A percentile compares a stretch with the other conserved stretches of the same genome.
Evolutionary conservation across 192 early-diverging fungal species (phyloP).

Genomic region (Martensiomyces pterosporus): DNA sequence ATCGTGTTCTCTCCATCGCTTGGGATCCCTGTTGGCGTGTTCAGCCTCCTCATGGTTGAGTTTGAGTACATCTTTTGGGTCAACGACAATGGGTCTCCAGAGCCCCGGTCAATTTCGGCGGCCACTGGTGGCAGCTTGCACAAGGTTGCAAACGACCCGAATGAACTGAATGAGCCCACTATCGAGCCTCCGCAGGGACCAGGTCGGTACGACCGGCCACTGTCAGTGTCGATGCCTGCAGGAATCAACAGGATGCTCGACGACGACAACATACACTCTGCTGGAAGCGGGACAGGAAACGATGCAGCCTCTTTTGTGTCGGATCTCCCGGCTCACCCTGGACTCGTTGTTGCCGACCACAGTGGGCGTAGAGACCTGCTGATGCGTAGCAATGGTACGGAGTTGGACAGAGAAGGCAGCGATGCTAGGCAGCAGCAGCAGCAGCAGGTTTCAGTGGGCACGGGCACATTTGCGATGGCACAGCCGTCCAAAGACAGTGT

Average conservation of each 20-base stretch:
- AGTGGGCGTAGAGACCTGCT: not conserved
- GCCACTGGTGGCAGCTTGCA: constrained; percentile 1
- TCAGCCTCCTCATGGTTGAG: constrained; percentile 86
- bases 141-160: no score
- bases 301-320: constrained; percentile 3
- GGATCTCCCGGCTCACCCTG: not conserved
- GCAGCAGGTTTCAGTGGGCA: no score
- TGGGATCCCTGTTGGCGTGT: constrained; percentile 90
- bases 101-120: constrained; percentile 30
- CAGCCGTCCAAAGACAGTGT: no score
- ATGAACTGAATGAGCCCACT: no score
- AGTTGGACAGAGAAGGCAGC: no score
- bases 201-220: constrained; percentile 1
- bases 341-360: not conserved
- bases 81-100: constrained; percentile 58
- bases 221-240: constrained; percentile 31
- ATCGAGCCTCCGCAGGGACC: no score
- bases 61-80: constrained; percentile 83
- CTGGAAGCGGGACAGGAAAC: constrained; percentile 4
- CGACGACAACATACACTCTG: constrained; percentile 10
- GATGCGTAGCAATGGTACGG: not conserved
- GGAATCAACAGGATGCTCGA: constrained; percentile 19
- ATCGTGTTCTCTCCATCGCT: constrained; percentile 96
- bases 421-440: no score
- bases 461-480: no score